Evolutionary conservation across 2,329 filamentous ascomycete genomes (phyloP).

Genomic region (Trichophyton benhamiae): DNA sequence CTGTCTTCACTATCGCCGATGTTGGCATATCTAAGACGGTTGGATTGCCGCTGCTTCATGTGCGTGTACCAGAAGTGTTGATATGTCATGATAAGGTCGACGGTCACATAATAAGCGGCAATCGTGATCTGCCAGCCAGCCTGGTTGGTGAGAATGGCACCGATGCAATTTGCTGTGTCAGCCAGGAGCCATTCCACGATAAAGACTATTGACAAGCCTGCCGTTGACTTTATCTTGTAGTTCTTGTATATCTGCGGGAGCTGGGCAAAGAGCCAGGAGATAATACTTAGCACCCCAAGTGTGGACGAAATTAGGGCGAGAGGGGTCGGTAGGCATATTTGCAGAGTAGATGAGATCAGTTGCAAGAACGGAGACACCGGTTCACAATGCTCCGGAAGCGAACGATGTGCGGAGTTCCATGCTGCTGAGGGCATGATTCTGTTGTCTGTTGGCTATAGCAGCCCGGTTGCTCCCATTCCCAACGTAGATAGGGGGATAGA

Average conservation of each 20-base stretch:
- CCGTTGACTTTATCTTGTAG: constrained; percentile 50
- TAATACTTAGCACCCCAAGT: constrained; percentile 50
- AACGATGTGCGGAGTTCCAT: constrained; percentile 10
- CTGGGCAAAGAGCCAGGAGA: constrained; percentile 58
- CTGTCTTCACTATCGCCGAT: constrained; percentile 19
- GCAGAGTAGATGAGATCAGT: constrained; percentile 46
- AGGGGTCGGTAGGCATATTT: constrained; percentile 51
- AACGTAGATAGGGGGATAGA: neutral
- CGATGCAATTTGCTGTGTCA: constrained; percentile 51
- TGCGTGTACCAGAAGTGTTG: constrained; percentile 57
- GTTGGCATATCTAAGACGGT: constrained; percentile 19
- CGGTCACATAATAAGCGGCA: constrained; percentile 53
- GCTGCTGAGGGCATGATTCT: constrained; percentile 21
- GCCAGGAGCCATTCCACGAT: constrained; percentile 54
- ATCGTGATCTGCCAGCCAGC: constrained; percentile 55
- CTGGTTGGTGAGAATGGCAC: constrained; percentile 51
- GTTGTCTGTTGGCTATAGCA: neutral
- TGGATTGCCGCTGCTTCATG: constrained; percentile 38
- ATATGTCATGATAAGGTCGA: constrained; percentile 49
- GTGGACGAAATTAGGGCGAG: constrained; percentile 50
- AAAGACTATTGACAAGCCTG: constrained; percentile 53
- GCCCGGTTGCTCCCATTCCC: neutral
- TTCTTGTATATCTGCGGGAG: constrained; percentile 60
- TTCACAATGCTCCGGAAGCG: constrained; percentile 47
- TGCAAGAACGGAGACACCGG: constrained; percentile 47